These are phyloP conservation scores for Rhododendron ferrugineum DNA, from an alignment of 148 eudicot genomes.

Conservation along the genomic window DNA sequence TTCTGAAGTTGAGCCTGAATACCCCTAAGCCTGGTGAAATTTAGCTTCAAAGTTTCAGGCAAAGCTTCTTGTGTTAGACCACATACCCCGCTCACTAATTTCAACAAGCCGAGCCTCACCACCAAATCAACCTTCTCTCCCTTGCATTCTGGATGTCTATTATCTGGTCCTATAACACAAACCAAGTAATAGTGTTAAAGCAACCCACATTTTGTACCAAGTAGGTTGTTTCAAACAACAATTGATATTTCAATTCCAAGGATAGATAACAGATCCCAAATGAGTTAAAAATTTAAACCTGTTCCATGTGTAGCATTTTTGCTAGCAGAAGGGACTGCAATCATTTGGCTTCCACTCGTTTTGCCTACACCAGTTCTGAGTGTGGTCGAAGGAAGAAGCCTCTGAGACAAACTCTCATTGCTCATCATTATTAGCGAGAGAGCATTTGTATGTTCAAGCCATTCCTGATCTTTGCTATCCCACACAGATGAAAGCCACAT, in stretches of 20 bases:
- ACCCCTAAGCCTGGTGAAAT: constrained; percentile 32
- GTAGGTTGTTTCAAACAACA: neutral
- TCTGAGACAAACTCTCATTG: constrained; percentile 28
- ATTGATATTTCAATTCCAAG: neutral
- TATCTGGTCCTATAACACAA: constrained; percentile 16
- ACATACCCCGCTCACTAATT: constrained; percentile 33
- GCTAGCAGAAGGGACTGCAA: constrained; percentile 16
- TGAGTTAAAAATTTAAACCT: constrained; percentile 17
- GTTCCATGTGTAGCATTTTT: constrained; percentile 9
- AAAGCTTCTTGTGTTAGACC: constrained; percentile 38
- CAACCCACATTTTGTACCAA: neutral
- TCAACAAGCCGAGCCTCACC: constrained; percentile 50
- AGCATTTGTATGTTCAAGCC: constrained; percentile 55
- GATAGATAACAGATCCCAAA: neutral
- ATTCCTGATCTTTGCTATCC: constrained; percentile 54
- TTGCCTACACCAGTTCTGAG: constrained; percentile 74
- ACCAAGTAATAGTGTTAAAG: neutral
- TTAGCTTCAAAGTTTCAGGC: constrained; percentile 52
- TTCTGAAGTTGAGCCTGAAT: constrained; percentile 52
- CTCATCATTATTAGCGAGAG: constrained; percentile 30
- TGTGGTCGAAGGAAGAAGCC: constrained; percentile 46
- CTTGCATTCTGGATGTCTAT: constrained; percentile 38
- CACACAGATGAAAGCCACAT: constrained; percentile 56
- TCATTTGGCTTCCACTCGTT: constrained; percentile 12
- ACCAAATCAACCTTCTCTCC: constrained; percentile 46